A percentile compares a stretch with the other conserved stretches of the same genome.
Evolutionary conservation across 129 eudicot genomes (phyloP).

Genomic region (Flaveria bidentis): DNA sequence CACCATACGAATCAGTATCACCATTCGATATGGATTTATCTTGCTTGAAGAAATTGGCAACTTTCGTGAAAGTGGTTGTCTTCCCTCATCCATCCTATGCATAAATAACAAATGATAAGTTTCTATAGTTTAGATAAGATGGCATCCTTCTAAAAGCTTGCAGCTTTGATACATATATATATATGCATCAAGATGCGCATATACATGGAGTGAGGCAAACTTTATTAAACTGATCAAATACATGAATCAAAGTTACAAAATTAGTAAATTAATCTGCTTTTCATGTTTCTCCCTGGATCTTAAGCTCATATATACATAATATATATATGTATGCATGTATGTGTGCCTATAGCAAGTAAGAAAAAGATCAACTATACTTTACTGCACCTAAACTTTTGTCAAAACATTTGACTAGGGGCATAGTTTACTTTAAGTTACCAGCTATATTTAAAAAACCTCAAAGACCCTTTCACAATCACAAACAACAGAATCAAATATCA

Average conservation of each 20-base stretch:
- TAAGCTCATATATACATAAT: too few species aligned
- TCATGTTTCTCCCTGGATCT: too few species aligned
- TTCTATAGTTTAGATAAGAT: neutral
- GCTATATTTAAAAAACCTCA: neutral
- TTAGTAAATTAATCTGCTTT: too few species aligned
- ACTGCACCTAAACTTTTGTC: neutral
- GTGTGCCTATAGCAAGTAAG: neutral
- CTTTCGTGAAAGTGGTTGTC: slow-evolving; percentile 95
- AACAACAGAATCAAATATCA: neutral
- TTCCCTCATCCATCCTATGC: slow-evolving; percentile 92
- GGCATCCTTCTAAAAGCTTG: neutral
- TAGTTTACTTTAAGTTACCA: neutral
- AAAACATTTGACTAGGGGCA: neutral
- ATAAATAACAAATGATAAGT: neutral
- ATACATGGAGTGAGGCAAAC: neutral
- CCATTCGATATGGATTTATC: slow-evolving; percentile 85
- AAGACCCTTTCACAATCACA: neutral
- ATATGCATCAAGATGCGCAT: too few species aligned
- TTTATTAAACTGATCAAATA: too few species aligned
- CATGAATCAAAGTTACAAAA: too few species aligned
- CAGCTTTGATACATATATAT: neutral
- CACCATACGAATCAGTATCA: slow-evolving; percentile 67
- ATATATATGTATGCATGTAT: neutral
- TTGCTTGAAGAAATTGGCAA: slow-evolving; percentile 90
- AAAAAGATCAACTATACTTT: slow-evolving; percentile 7